Evolutionary conservation across 371 early-diverging fungal genomes (phyloP).

Genomic region (Actinomortierella ambigua): DNA sequence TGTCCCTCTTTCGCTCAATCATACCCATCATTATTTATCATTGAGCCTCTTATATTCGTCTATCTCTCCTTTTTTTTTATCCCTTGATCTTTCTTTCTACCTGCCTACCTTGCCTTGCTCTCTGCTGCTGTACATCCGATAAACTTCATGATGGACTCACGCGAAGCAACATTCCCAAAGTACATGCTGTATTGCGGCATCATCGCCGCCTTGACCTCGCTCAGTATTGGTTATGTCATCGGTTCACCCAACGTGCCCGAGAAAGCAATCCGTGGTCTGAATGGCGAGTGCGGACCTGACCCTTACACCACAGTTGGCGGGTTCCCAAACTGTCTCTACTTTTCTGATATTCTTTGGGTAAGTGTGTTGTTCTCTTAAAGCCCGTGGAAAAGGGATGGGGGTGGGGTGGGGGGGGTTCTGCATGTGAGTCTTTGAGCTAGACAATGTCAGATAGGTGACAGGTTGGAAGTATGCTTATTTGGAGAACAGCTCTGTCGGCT

Average conservation of each 20-base stretch:
- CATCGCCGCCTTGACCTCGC: conserved; percentile 48
- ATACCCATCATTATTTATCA: too few relatives aligned
- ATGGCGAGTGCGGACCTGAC: conserved; percentile 15
- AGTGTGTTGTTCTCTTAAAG: too few relatives aligned
- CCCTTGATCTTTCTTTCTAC: not conserved
- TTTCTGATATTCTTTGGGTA: conserved; percentile 39
- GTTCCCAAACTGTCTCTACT: conserved; percentile 34
- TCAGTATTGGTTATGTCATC: conserved; percentile 54
- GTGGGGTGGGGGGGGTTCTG: too few relatives aligned
- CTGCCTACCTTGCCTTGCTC: not conserved
- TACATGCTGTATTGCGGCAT: conserved; percentile 52
- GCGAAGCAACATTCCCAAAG: conserved; percentile 38
- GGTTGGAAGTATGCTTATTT: too few relatives aligned
- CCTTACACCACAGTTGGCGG: conserved; percentile 20
- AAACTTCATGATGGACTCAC: conserved; percentile 49
- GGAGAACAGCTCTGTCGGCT: too few relatives aligned
- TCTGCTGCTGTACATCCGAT: not conserved
- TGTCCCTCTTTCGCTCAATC: too few relatives aligned
- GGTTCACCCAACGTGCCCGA: conserved; percentile 57
- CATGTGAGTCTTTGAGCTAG: too few relatives aligned
- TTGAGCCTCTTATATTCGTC: too few relatives aligned
- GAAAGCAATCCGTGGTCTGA: conserved; percentile 24
- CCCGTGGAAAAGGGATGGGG: too few relatives aligned
- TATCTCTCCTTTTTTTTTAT: not conserved
- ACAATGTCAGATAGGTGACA: too few relatives aligned